Conservation (phyloP, 176 grass and related monocot species). For the Hordeum vulgare region MorexV3_pseudomolecules_assembly NC_058522.1:503212693-503213192, state of each 20-base stretch:
- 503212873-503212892: constrained; percentile 59
- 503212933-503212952: constrained; percentile 89
- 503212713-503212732: constrained; percentile 95
- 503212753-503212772: background rate
- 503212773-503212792: constrained; percentile 1
- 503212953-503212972: constrained; percentile 98
- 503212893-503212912: constrained; percentile 50
- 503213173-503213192: background rate
- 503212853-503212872: constrained; percentile 83
- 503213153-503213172: background rate
- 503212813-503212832: constrained; percentile 60
- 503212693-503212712: constrained; percentile 91
- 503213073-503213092: background rate
- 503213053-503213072: background rate
- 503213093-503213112: background rate
- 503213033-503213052: background rate
- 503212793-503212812: constrained; percentile 61
- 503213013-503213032: background rate
- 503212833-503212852: constrained; percentile 86
- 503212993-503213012: constrained; percentile 67
- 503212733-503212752: constrained; percentile 29
- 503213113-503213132: background rate
- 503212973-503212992: constrained; percentile 76
- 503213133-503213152: background rate
- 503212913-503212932: constrained; percentile 73